Conservation (phyloP, 2,329 filamentous ascomycete species). For the Gaeumannomyces tritici region DNA sequence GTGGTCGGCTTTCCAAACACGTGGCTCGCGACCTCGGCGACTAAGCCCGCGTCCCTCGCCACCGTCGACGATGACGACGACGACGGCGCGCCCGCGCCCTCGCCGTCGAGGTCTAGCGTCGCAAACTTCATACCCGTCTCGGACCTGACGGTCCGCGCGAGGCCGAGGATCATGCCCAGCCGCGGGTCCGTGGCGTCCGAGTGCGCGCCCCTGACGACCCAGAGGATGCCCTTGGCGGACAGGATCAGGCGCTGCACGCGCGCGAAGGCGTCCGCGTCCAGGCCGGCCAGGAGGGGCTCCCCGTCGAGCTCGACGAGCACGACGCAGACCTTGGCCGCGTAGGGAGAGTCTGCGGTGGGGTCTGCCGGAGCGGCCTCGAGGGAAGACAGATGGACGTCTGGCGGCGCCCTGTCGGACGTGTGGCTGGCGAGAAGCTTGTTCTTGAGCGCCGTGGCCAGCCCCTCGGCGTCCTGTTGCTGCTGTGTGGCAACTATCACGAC, state of each 20-base stretch:
- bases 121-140: slow-evolving; percentile 22
- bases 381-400: slow-evolving; percentile 4
- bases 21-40: slow-evolving; percentile 3
- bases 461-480: not conserved
- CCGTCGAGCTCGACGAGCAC: slow-evolving; percentile 14
- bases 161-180: slow-evolving; percentile 21
- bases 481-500: slow-evolving; percentile 5
- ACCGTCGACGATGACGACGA: no score
- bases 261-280: slow-evolving; percentile 9
- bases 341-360: not conserved
- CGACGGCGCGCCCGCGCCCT: no score
- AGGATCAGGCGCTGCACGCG: slow-evolving; percentile 14
- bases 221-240: slow-evolving; percentile 19
- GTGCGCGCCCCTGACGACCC: slow-evolving; percentile 25
- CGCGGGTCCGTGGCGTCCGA: slow-evolving; percentile 20
- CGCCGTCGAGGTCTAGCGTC: slow-evolving; percentile 19
- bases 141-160: slow-evolving; percentile 22
- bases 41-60: slow-evolving; percentile 2
- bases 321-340: slow-evolving; percentile 10
- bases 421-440: slow-evolving; percentile 3
- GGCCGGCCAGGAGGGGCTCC: slow-evolving; percentile 9
- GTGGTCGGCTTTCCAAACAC: slow-evolving; percentile 3
- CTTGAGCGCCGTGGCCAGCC: slow-evolving; percentile 7
- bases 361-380: slow-evolving; percentile 8
- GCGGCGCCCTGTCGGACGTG: not conserved